Percentiles rank a stretch among this genome's conserved stretches.
Evolutionary conservation across 495 filamentous ascomycete genomes (phyloP).

Genomic region (Astrothelium macrocarpum): DNA sequence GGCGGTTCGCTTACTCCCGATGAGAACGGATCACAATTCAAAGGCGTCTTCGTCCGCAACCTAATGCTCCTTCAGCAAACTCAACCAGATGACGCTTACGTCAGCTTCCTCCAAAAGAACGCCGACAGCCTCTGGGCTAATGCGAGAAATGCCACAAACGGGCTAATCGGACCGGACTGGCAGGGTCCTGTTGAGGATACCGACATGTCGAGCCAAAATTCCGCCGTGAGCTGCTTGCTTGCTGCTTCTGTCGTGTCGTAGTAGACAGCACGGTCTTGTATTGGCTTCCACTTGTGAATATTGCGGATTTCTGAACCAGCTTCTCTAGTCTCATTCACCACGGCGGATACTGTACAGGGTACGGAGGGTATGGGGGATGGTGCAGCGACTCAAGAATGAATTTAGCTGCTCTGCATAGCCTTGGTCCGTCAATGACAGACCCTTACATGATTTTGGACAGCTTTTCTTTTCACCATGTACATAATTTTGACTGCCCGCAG

Average conservation of each 20-base stretch:
- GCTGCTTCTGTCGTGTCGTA: constrained; percentile 44
- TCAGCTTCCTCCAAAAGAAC: constrained; percentile 48
- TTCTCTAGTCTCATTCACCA: too few species aligned
- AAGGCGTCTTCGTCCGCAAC: constrained; percentile 68
- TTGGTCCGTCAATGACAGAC: background rate
- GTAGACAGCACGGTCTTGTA: background rate
- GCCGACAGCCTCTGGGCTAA: constrained; percentile 59
- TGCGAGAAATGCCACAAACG: constrained; percentile 40
- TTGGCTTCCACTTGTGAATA: background rate
- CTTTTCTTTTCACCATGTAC: background rate
- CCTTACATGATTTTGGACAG: too few species aligned
- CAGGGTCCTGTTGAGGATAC: constrained; percentile 42
- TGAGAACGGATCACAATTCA: constrained; percentile 59
- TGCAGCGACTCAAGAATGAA: background rate
- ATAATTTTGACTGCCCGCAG: background rate
- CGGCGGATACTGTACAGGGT: background rate
- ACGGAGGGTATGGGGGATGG: background rate
- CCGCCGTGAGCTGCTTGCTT: constrained; percentile 59
- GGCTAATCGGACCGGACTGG: constrained; percentile 51
- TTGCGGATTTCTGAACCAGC: too few species aligned
- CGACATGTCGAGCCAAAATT: constrained; percentile 53
- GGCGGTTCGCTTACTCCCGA: constrained; percentile 55
- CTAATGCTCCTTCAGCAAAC: constrained; percentile 47
- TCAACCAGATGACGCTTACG: constrained; percentile 42
- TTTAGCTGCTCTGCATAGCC: background rate